These are phyloP conservation scores for Ophiosphaerella narmari DNA, from an alignment of 2,329 filamentous ascomycete species.

Conservation along the genomic window DNA sequence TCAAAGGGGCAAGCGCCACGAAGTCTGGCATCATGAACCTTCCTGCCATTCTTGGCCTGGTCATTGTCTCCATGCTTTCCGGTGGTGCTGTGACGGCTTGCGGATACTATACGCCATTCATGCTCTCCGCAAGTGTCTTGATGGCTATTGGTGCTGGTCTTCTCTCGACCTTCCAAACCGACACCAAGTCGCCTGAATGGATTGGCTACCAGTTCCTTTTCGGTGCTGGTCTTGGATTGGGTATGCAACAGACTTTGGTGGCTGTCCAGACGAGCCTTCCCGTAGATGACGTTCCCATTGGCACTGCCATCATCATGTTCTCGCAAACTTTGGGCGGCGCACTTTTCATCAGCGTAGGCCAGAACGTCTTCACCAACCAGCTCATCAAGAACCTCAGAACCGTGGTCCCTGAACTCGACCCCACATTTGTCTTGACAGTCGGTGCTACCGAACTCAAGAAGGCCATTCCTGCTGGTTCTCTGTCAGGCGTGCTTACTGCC, in stretches of 20 bases:
- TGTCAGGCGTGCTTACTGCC: conserved; percentile 61
- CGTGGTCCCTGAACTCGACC: conserved; percentile 48
- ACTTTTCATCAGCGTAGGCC: conserved; percentile 55
- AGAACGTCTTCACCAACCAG: conserved; percentile 57
- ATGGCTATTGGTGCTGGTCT: conserved; percentile 55
- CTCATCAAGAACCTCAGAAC: conserved; percentile 49
- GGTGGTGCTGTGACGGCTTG: conserved; percentile 48
- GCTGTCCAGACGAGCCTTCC: conserved; percentile 53
- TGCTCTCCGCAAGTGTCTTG: conserved; percentile 48
- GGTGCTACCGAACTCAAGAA: conserved; percentile 65
- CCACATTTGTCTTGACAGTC: conserved; percentile 49
- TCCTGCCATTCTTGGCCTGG: conserved; percentile 52
- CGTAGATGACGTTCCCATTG: conserved; percentile 51
- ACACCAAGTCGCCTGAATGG: conserved; percentile 45
- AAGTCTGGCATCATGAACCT: conserved; percentile 56
- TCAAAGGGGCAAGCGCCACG: conserved; percentile 52
- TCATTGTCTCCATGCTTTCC: conserved; percentile 49
- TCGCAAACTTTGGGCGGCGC: conserved; percentile 54
- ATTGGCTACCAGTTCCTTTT: conserved; percentile 49
- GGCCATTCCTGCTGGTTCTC: conserved; percentile 56
- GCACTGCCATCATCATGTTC: conserved; percentile 56
- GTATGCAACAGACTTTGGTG: conserved; percentile 55
- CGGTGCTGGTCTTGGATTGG: conserved; percentile 52
- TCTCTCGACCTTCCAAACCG: conserved; percentile 49
- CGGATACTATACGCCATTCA: conserved; percentile 58